Evolutionary conservation across 2,329 filamentous ascomycete genomes (phyloP), one percentile per base, ranked within the genome.

Genomic region (Onygenales sp.): DNA sequence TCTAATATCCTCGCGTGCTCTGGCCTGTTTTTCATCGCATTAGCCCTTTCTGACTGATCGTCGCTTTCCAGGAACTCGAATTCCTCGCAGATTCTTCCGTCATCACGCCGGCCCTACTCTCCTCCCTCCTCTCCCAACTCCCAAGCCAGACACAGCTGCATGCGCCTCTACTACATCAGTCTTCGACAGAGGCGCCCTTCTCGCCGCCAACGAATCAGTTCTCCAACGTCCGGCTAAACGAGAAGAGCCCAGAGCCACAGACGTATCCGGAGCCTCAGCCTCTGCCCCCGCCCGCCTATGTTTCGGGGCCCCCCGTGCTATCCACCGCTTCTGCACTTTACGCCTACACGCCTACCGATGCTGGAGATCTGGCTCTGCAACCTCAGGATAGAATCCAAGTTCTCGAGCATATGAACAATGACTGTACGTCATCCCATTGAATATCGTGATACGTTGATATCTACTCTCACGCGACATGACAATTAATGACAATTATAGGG

Each of bases 381-480:
- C 84, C 86, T 57, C 86, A 91, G 66, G 92, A 97, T 73, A 78
- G 79, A 59, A 78, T 97, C 61, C 80, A 82, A 55, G 87, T 97
- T 21, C 81, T 83, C 60, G 89, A 95, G 72, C 91, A 95, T 75
- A 93, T 95, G 86, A 97, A 97, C 72, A 83, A 85, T 58, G 91
- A 97, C 72, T 97, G 92, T 75, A 72, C 43, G 72, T 63, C 51
- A 13, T 5, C 44, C 32, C 31, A 10, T 45, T 42, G 21, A 43
- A 57, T 65, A 56, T 64, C 53, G 42, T 45, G 14, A 17, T 21
- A 47, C 8, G 14, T 51, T 21, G 27, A 52, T 47, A 39, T 52
- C 21, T 44, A 13, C 41, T 43, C 3, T 38, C 27, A 38, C 17
- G 27, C 41, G 9, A 33, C 10, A 35, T n/a, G 6, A 49, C 43